These are phyloP conservation scores for Chrysanthemum lavandulifolium DNA, from an alignment of 129 eudicot genomes.

Conservation along the genomic window DNA sequence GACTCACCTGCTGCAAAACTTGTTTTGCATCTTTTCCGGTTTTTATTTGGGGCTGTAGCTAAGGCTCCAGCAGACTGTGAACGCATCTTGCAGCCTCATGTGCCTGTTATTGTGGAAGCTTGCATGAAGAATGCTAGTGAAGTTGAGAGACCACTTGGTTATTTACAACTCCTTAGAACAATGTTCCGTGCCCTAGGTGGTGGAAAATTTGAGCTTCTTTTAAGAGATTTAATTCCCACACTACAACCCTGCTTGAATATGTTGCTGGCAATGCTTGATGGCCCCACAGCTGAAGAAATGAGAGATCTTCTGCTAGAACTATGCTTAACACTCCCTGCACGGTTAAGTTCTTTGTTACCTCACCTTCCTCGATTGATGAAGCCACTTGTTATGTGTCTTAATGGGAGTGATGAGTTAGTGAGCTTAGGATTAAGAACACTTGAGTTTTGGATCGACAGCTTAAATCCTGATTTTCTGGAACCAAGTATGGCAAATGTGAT, in stretches of 20 bases:
- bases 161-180: slow-evolving; percentile 91
- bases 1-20: slow-evolving; percentile 94
- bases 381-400: slow-evolving; percentile 93
- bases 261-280: slow-evolving; percentile 96
- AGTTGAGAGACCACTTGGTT: slow-evolving; percentile 91
- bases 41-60: slow-evolving; percentile 79
- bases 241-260: slow-evolving; percentile 86
- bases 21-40: slow-evolving; percentile 88
- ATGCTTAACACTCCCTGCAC: slow-evolving; percentile 90
- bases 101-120: slow-evolving; percentile 88
- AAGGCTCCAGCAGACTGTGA: slow-evolving; percentile 97
- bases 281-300: slow-evolving; percentile 96
- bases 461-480: slow-evolving; percentile 97
- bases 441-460: slow-evolving; percentile 98
- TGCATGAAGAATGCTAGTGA: slow-evolving; percentile 92
- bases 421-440: slow-evolving; percentile 90
- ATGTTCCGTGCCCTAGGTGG: slow-evolving; percentile 95
- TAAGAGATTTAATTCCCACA: slow-evolving; percentile 69
- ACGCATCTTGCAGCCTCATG: slow-evolving; percentile 94
- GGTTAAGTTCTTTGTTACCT: slow-evolving; percentile 88
- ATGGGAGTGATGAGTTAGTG: slow-evolving; percentile 83
- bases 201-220: slow-evolving; percentile 86
- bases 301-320: slow-evolving; percentile 83
- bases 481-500: slow-evolving; percentile 99
- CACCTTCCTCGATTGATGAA: slow-evolving; percentile 96